Percentiles rank a stretch among this genome's conserved stretches.
Conservation (phyloP, 2,329 filamentous ascomycete genomes). For the Dothideomycetes sp. region DNA sequence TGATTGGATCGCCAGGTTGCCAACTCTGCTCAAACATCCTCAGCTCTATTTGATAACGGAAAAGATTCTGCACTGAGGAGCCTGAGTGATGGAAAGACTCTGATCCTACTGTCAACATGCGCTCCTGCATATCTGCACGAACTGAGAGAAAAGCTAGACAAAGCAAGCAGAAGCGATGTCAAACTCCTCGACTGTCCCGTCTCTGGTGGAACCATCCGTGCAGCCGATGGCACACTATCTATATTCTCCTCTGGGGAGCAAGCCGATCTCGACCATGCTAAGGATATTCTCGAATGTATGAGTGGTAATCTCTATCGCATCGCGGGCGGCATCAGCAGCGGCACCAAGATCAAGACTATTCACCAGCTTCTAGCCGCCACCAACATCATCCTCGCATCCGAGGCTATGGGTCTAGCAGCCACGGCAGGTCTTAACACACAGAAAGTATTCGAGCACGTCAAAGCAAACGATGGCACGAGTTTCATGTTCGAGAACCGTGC, state of each 20-base stretch:
- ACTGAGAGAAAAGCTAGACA: conserved; percentile 46
- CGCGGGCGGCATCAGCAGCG: conserved; percentile 39
- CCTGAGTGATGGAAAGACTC: conserved; percentile 46
- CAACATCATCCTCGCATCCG: conserved; percentile 44
- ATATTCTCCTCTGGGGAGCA: conserved; percentile 58
- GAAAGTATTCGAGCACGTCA: conserved; percentile 37
- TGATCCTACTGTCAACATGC: conserved; percentile 62
- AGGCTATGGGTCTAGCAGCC: conserved; percentile 46
- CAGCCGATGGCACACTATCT: conserved; percentile 60
- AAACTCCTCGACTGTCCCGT: conserved; percentile 61
- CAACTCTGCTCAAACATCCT: conserved; percentile 56
- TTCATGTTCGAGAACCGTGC: conserved; percentile 50
- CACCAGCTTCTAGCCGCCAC: conserved; percentile 49
- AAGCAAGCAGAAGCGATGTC: conserved; percentile 49
- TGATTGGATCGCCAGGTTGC: no score
- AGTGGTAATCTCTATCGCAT: conserved; percentile 53
- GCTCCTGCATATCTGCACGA: conserved; percentile 54
- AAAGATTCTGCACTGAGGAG: conserved; percentile 40
- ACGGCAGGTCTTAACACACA: conserved; percentile 42
- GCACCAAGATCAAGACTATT: conserved; percentile 47
- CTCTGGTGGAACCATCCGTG: conserved; percentile 57
- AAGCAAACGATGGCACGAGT: conserved; percentile 28
- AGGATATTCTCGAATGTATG: conserved; percentile 51
- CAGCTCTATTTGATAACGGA: conserved; percentile 48
- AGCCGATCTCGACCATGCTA: conserved; percentile 44